A percentile compares a stretch with the other conserved stretches of the same genome.
Conservation (phyloP, 805 yeast species). For the Saturnispora halmiae region DNA sequence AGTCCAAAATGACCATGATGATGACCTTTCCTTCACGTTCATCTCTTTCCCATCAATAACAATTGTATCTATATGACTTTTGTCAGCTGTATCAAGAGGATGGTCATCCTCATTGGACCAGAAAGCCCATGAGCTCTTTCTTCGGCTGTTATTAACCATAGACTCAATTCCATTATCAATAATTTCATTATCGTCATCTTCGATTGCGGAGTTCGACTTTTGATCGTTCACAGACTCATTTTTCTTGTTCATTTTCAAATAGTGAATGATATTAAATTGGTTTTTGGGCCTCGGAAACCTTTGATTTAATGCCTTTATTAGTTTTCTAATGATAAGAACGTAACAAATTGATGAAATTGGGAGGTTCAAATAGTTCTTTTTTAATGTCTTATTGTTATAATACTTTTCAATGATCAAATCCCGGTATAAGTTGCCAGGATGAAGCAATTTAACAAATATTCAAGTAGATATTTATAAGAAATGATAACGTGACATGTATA, state of each 20-base stretch:
- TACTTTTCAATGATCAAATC: background rate
- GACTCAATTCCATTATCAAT: background rate
- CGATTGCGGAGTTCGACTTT: slow-evolving; percentile 1
- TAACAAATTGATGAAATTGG: background rate
- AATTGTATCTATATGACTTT: slow-evolving; percentile 1
- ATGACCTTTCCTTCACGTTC: slow-evolving; percentile 13
- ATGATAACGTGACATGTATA: background rate
- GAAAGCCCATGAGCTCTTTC: slow-evolving; percentile 23
- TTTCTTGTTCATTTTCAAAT: background rate
- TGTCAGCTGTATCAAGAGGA: background rate
- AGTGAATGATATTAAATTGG: background rate
- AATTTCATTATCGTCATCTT: background rate
- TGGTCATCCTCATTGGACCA: slow-evolving; percentile 14
- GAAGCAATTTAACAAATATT: background rate
- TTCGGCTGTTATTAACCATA: slow-evolving; percentile 2
- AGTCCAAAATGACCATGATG: slow-evolving; percentile 27
- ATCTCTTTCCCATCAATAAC: slow-evolving; percentile 10
- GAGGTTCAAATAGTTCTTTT: background rate
- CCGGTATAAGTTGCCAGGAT: too few relatives aligned
- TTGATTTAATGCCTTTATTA: background rate
- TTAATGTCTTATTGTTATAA: background rate
- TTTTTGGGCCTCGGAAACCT: background rate
- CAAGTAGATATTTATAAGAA: too few relatives aligned
- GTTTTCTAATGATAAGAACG: background rate
- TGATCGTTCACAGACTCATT: background rate